Evolutionary conservation across 78 protist species (phyloP).

Genomic region (Planoprotostelium fungivorum): DNA sequence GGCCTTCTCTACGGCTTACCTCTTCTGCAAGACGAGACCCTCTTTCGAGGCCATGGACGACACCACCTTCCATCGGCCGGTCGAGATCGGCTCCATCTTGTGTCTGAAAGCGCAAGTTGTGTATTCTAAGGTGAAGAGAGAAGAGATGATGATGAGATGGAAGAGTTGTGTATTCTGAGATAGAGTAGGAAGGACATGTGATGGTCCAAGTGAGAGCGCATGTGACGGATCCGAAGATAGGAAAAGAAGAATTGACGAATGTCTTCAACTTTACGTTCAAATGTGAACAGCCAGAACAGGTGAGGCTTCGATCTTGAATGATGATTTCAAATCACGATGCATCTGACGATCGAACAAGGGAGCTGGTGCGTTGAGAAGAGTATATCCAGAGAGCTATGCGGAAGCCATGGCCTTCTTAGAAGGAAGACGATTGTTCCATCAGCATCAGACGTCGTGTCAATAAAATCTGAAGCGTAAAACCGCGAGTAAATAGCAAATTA

Average conservation of each 20-base stretch:
- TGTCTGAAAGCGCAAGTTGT: constrained; percentile 30
- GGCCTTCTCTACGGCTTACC: constrained; percentile 28
- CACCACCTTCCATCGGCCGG: constrained; percentile 29
- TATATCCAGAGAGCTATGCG: constrained; percentile 35
- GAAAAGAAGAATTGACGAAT: constrained; percentile 26
- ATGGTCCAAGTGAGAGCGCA: constrained; percentile 48
- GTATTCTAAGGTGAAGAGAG: constrained; percentile 14
- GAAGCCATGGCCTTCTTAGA: constrained; percentile 46
- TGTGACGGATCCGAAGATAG: constrained; percentile 25
- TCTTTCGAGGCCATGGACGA: constrained; percentile 41
- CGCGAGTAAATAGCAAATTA: no score
- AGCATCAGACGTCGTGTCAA: no score
- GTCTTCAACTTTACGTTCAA: constrained; percentile 46
- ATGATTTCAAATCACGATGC: not conserved
- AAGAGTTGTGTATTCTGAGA: not conserved
- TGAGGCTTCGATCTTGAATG: no score
- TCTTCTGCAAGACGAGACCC: constrained; percentile 26
- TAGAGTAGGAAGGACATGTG: not conserved
- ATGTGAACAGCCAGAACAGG: constrained; percentile 18
- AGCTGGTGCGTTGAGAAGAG: not conserved
- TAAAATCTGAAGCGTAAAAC: no score
- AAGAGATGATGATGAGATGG: no score
- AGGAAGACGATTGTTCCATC: constrained; percentile 40
- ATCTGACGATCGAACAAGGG: not conserved
- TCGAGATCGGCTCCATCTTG: constrained; percentile 50